Evolutionary conservation across 345 rosid genomes (phyloP).

Genomic region (Microcos paniculata): DNA sequence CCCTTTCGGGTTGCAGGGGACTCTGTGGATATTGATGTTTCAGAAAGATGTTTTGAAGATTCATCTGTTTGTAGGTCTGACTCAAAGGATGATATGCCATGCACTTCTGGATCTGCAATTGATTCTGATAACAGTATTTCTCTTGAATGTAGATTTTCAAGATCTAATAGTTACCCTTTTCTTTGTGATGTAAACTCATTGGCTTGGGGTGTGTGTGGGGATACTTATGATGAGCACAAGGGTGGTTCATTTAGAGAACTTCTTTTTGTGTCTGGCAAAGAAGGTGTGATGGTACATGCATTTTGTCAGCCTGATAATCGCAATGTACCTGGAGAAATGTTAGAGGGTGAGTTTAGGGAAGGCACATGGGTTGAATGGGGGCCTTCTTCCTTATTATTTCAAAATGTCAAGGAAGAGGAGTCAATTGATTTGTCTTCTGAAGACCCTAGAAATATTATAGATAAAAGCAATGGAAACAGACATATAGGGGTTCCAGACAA

Average conservation of each 20-base stretch:
- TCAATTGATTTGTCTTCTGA: slow-evolving; percentile 29
- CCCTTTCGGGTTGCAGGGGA: slow-evolving; percentile 37
- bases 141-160: slow-evolving; percentile 32
- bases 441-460: slow-evolving; percentile 26
- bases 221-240: slow-evolving; percentile 57
- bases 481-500: slow-evolving; percentile 19
- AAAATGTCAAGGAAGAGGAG: slow-evolving; percentile 19
- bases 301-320: slow-evolving; percentile 48
- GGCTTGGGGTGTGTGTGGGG: slow-evolving; percentile 92
- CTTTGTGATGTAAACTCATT: slow-evolving; percentile 71
- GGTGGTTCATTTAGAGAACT: slow-evolving; percentile 71
- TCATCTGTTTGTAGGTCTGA: slow-evolving; percentile 42
- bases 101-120: slow-evolving; percentile 49
- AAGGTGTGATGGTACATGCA: slow-evolving; percentile 82
- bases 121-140: slow-evolving; percentile 46
- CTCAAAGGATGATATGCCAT: slow-evolving; percentile 38
- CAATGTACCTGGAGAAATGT: slow-evolving; percentile 22
- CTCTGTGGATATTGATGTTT: slow-evolving; percentile 30
- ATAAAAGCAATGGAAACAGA: slow-evolving; percentile 24
- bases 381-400: slow-evolving; percentile 40
- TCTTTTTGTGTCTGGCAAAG: slow-evolving; percentile 68
- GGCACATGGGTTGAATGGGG: slow-evolving; percentile 98
- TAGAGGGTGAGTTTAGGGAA: slow-evolving; percentile 44
- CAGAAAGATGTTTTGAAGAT: slow-evolving; percentile 29
- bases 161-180: slow-evolving; percentile 44